Evolutionary conservation across 2,329 filamentous ascomycete genomes (phyloP).

Genomic region (Diaporthe ampelina): DNA sequence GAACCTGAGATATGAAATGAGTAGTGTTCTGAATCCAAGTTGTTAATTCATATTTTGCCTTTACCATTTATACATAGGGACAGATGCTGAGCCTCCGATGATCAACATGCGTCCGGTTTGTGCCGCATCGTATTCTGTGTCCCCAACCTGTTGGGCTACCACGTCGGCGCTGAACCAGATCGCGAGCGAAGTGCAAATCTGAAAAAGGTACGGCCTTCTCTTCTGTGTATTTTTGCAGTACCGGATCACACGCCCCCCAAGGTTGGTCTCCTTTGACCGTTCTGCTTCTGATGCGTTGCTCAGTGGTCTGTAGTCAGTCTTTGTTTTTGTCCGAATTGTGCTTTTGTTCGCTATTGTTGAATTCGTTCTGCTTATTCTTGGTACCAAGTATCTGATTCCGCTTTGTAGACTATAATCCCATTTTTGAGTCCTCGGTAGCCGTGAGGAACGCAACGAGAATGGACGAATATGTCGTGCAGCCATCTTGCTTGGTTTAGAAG

Average conservation of each 20-base stretch:
- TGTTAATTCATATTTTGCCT: no score
- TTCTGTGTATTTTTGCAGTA: not conserved
- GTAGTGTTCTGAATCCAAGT: not conserved
- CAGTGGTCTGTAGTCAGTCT: not conserved
- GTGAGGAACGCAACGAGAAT: not conserved
- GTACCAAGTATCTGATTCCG: not conserved
- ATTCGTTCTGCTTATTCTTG: not conserved
- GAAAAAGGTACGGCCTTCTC: not conserved
- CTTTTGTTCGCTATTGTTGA: not conserved
- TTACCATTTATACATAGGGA: conserved; percentile 8
- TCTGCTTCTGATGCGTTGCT: not conserved
- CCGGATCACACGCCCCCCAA: not conserved
- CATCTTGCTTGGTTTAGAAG: not conserved
- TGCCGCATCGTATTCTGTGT: not conserved
- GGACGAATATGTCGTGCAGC: not conserved
- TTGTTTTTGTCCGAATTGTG: not conserved
- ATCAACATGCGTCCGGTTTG: conserved; percentile 17
- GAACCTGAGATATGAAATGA: not conserved
- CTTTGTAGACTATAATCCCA: not conserved
- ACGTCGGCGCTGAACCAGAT: conserved; percentile 16
- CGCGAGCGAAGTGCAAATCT: not conserved
- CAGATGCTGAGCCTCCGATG: conserved; percentile 5
- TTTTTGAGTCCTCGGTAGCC: not conserved
- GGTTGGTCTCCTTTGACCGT: not conserved
- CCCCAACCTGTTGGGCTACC: not conserved